Evolutionary conservation across 2,329 filamentous ascomycete species (phyloP), one percentile per base, ranked within the genome.

Genomic region (Talaromyces piceae): DNA sequence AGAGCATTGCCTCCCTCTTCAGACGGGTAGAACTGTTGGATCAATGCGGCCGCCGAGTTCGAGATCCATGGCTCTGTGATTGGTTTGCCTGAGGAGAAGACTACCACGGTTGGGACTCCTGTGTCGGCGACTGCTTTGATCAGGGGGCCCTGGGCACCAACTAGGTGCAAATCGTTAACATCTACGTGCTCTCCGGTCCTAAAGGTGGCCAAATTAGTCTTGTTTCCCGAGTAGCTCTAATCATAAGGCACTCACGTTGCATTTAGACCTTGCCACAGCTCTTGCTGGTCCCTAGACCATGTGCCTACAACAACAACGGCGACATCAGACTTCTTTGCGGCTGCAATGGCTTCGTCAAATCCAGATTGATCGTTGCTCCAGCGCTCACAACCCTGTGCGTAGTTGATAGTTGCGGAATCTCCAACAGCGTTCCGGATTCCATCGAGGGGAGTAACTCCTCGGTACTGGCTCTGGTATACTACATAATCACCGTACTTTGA

Each of bases 21-120:
- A 0, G 81, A 83, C 5, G 83, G 83, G 59, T 88, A 89, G 68
- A 88, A 88, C 65, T 88, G 84, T 62, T 88, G 85, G 0, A 88
- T 71, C 0, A 89, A 75, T 0, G 83, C 84, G 0, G 81, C 73
- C 0, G 85, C 82, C 23, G 76, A 74, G 27, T 78, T 73, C 0
- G 81, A 82, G 62, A 88, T 84, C 86, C 85, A 88, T 4, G 82
- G 76, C 64, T 88, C 84, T 0, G 84, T 86, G 52, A 89, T 71
- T 3, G 86, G 86, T 62, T 88, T 89, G 43, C 86, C 86, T 8
- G 79, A 83, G 56, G 77, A 81, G 67, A 81, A 83, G 11, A 87
- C 80, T 4, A 87, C 81, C 28, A 87, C 69, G 1, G 83, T 87
- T 2, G 83, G 83, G 53, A 79, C 82, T 37, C 80, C 81, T 0